These are phyloP conservation scores for Nitzschia sp. DNA, from an alignment of 108 stramenopile genomes.

Conservation along the genomic window DNA sequence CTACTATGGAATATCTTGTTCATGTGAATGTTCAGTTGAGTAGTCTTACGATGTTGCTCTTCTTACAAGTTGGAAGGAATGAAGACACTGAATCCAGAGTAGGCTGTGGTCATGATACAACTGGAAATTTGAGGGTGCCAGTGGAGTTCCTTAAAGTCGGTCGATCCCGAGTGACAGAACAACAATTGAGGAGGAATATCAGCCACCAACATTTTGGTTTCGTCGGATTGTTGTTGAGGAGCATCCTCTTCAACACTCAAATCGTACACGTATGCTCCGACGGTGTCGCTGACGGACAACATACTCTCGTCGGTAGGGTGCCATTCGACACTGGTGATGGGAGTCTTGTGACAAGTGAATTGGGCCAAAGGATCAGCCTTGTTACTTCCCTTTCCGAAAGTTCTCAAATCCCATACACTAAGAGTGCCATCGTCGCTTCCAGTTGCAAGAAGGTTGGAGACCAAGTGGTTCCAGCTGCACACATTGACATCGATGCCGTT, in stretches of 20 bases:
- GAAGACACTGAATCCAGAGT: slow-evolving; percentile 91
- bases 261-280: slow-evolving; percentile 93
- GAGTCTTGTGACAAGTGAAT: slow-evolving; percentile 85
- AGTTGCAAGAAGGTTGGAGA: slow-evolving; percentile 89
- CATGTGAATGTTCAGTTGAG: too few species aligned
- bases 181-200: slow-evolving; percentile 96
- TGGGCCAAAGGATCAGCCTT: slow-evolving; percentile 66
- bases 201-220: slow-evolving; percentile 37
- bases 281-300: slow-evolving; percentile 84
- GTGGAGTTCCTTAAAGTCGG: slow-evolving; percentile 91
- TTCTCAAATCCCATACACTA: slow-evolving; percentile 93
- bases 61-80: slow-evolving; percentile 86
- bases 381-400: slow-evolving; percentile 41
- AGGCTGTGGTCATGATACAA: slow-evolving; percentile 91
- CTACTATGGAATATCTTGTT: too few species aligned
- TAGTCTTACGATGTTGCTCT: too few species aligned
- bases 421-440: slow-evolving; percentile 93
- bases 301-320: slow-evolving; percentile 95
- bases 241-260: slow-evolving; percentile 95
- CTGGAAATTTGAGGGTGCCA: slow-evolving; percentile 98
- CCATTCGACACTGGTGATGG: slow-evolving; percentile 96
- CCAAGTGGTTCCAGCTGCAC: slow-evolving; percentile 89
- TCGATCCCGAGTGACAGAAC: slow-evolving; percentile 93
- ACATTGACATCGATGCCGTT: slow-evolving; percentile 91
- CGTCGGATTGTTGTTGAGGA: slow-evolving; percentile 13